Base-by-base conservation (phyloP, 768 basidiomycete genomes). In the Phaffia australis region DNA sequence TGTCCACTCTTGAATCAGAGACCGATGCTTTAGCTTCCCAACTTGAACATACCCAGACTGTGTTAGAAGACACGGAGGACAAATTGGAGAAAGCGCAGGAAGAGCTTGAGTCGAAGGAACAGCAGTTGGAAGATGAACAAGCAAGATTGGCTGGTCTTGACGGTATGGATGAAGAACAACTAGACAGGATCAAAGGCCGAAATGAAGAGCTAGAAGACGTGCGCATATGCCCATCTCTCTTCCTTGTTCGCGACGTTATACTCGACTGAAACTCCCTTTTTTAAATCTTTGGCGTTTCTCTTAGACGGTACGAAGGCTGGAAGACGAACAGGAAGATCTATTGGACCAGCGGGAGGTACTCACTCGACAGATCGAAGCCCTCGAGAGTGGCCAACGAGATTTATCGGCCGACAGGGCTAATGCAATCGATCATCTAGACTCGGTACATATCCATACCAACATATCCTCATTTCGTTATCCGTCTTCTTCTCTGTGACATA, bases 181-280 rank as follows among this genome's bases (percentile, higher is more conserved):
- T 87, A 57, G 87, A 88, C 72, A 86, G 84, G 66, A 78, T 82
- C 21, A 87, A 88, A 42, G 52, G 66, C 69, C 85, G 85, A 65
- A 79, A 85, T 16, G 88, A 89, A 71, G 84, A 83, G 1, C 82
- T 87, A n/a, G 87, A 90, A 56, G 64, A 71, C 23, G 71, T 73
- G 42, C 47, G 70, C 58, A 29, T 3, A 15, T 51, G 23, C 6
- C 32, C 35, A 11, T 48, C n/a, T 29, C 50, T 35, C 49, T 16
- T 27, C 5, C 2, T 16, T 50, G n/a, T 6, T n/a, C 16, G 18
- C 11, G 1, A 23, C 3, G 23, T 11, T 1, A 42, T 23, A 46
- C 21, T 27, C 46, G n/a, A 32, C 35, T 73, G 86, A 87, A 2
- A 84, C 35, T 9, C 60, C 61, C 21, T 42, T 42, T 42, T 5